phyloP scores from a whole-genome alignment of 2,329 filamentous ascomycete genomes.

The Pseudocercospora cruenta region DNA sequence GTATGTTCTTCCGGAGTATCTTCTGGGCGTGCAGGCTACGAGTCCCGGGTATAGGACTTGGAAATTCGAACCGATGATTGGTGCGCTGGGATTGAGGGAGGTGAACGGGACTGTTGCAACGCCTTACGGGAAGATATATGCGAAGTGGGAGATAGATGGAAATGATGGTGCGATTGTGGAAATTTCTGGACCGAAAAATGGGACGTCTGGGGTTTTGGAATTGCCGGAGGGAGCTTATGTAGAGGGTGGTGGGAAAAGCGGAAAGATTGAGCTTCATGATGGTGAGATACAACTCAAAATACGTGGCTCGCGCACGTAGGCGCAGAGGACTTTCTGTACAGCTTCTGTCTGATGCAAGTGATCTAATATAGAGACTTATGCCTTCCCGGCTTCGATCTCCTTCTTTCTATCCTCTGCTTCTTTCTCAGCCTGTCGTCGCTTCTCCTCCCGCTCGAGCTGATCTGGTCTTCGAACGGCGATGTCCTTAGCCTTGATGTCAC shows the following conservation, averaged over 20 bases:
- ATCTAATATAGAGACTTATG: constrained; percentile 10
- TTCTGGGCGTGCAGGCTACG: constrained; percentile 34
- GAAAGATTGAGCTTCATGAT: not conserved
- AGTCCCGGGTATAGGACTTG: constrained; percentile 36
- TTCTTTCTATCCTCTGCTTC: constrained; percentile 46
- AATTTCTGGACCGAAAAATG: not conserved
- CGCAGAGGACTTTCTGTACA: not conserved
- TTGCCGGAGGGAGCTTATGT: not conserved
- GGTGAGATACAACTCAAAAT: not conserved
- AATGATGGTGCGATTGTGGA: not conserved
- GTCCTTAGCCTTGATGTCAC: constrained; percentile 89
- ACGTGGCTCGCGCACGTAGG: not conserved
- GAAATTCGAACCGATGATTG: constrained; percentile 34
- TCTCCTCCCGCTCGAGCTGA: constrained; percentile 76
- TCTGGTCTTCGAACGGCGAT: constrained; percentile 86
- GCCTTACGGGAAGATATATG: constrained; percentile 31
- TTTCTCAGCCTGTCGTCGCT: constrained; percentile 62
- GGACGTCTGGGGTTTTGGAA: not conserved
- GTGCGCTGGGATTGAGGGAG: constrained; percentile 34
- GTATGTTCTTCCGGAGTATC: constrained; percentile 48
- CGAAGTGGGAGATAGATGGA: constrained; percentile 29
- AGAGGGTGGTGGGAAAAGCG: not conserved
- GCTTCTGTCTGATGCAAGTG: not conserved
- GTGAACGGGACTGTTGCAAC: constrained; percentile 36
- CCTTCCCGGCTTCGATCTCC: constrained; percentile 40